A percentile compares a stretch with the other conserved stretches of the same genome.
These are phyloP conservation scores for Cucumis melo DNA, from an alignment of 306 rosid species.

Conservation along the genomic window DNA sequence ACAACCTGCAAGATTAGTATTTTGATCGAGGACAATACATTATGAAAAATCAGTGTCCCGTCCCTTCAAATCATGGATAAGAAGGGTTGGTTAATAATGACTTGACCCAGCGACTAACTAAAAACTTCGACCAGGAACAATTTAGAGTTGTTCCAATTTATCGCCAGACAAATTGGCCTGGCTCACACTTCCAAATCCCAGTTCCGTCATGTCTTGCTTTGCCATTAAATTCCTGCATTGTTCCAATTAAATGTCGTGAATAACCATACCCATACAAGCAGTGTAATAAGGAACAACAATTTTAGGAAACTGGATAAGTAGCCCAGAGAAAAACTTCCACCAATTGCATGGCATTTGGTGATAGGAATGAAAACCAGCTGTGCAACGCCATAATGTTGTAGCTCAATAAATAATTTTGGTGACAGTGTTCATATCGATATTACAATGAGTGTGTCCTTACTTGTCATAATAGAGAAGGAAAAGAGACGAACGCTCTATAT, in stretches of 20 bases:
- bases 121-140: not conserved
- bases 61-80: not conserved
- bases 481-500: not conserved
- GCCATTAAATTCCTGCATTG: slow-evolving; percentile 92
- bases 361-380: not conserved
- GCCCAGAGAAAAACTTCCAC: not conserved
- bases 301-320: not conserved
- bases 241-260: slow-evolving; percentile 10
- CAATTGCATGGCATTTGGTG: not conserved
- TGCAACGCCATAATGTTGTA: not conserved
- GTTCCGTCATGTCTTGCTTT: slow-evolving; percentile 85
- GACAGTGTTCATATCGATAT: not conserved
- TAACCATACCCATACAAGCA: not conserved
- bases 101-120: not conserved
- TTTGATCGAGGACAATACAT: not conserved
- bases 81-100: not conserved
- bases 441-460: not conserved
- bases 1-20: not conserved
- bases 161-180: slow-evolving; percentile 12
- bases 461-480: not conserved
- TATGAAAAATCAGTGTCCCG: not conserved
- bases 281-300: not conserved
- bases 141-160: not conserved
- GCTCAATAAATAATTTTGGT: not conserved
- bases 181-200: slow-evolving; percentile 46